Conservation (phyloP, 148 eudicot species). For the Fagopyrum homotropicum region DNA sequence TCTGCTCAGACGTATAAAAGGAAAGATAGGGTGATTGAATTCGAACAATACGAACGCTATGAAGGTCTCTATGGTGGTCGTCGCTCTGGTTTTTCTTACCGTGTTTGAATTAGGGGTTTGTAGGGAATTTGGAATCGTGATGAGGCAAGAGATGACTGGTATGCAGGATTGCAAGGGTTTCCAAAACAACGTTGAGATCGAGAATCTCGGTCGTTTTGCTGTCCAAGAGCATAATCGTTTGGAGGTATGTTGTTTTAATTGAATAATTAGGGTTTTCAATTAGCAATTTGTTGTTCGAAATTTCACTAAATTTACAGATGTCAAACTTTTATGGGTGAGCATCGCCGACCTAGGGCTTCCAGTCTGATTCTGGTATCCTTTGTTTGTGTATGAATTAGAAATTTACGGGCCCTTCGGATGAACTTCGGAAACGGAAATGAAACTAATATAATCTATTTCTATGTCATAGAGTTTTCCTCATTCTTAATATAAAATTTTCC, state of each 20-base stretch:
- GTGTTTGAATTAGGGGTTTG: slow-evolving; percentile 10
- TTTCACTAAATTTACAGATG: neutral
- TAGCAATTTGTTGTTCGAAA: neutral
- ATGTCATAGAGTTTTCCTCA: too few relatives aligned
- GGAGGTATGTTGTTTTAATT: slow-evolving; percentile 3
- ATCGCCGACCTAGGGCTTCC: neutral
- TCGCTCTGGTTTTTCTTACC: neutral
- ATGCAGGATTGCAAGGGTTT: neutral
- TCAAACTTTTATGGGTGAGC: neutral
- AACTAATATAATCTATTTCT: neutral
- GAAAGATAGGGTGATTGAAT: neutral
- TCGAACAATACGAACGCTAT: neutral
- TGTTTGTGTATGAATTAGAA: neutral
- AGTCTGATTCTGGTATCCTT: neutral
- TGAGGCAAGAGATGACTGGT: neutral
- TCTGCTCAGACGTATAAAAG: neutral
- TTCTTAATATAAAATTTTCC: too few relatives aligned
- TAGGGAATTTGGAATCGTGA: neutral
- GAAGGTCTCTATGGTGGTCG: slow-evolving; percentile 9
- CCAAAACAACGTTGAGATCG: slow-evolving; percentile 2
- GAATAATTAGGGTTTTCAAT: neutral
- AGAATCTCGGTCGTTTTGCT: slow-evolving; percentile 11
- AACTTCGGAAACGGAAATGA: neutral
- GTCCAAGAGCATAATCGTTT: slow-evolving; percentile 13
- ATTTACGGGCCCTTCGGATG: neutral